phyloP scores from a whole-genome alignment of 2,329 filamentous ascomycete genomes.

The Elsinoe necatrix region DNA sequence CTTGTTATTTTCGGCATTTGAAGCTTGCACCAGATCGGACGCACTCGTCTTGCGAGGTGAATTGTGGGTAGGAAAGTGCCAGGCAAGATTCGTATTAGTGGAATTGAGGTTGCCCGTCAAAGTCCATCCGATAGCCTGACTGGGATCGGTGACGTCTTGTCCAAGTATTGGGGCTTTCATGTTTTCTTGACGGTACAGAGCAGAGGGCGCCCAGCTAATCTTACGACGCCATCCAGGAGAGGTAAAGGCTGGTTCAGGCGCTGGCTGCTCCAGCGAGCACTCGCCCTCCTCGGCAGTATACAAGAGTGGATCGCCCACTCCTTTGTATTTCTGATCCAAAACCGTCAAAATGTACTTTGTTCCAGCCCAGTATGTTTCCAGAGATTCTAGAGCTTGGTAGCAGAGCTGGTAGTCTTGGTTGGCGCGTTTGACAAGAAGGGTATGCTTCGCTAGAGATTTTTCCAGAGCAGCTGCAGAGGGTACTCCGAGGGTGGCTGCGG shows the following conservation, averaged over 20 bases:
- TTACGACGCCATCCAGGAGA: conserved; percentile 45
- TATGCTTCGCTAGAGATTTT: conserved; percentile 55
- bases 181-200: conserved; percentile 17
- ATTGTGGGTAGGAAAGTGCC: conserved; percentile 56
- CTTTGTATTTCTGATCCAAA: conserved; percentile 78
- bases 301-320: conserved; percentile 65
- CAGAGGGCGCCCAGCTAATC: conserved; percentile 37
- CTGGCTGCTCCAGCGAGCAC: conserved; percentile 51
- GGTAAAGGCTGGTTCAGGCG: conserved; percentile 41
- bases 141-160: conserved; percentile 16
- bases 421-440: conserved; percentile 68
- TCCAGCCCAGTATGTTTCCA: conserved; percentile 81
- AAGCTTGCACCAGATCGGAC: not conserved
- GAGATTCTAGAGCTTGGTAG: conserved; percentile 70
- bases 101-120: conserved; percentile 83
- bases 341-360: conserved; percentile 81
- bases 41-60: conserved; percentile 17
- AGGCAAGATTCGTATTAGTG: conserved; percentile 70
- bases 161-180: not conserved
- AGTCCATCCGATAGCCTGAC: conserved; percentile 66
- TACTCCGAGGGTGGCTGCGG: not conserved
- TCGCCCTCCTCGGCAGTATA: conserved; percentile 69
- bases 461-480: conserved; percentile 13
- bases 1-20: not conserved
- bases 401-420: conserved; percentile 83